Base-by-base conservation (phyloP, 2,329 filamentous ascomycete species). In the Aspergillus sergii region DNA sequence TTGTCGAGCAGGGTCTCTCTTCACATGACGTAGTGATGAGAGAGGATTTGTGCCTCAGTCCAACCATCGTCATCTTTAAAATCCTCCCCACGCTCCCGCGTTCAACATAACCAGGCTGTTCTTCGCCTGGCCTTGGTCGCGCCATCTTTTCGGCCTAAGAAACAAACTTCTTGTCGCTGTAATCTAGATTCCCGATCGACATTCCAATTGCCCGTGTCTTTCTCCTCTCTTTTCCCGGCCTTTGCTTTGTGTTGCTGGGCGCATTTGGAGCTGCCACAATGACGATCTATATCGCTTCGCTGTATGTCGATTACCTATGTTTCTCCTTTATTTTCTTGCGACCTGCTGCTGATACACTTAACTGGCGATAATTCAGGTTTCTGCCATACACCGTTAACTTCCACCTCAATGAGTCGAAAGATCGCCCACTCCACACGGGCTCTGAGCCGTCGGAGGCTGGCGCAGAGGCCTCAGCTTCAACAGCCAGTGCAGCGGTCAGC, bases 361-460 rank as follows among this genome's bases (percentile, higher is more conserved):
- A 21, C 34, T 23, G 32, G 12, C 4, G 5, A 21, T 51, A 1
- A 2, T 32, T 4, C 57, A 97, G 94, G 62, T 97, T 97, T 76
- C 86, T 97, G 41, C 94, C 94, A 39, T 94, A 96, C 77, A 98
- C 94, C 46, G 85, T 97, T 73, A 89, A 96, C 78, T 98, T 98
- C 78, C 89, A 89, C 70, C 84, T 91, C 61, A 86, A 78, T 53
- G 71, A 73, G 23, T 65, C 69, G 30, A 70, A 71, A 58, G 64
- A 72, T 65, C 62, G 84, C 83, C 36, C 81, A 82, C 58, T 79
- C 78, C 62, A 80, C 73, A 64, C 75, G 71, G 68, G 75, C 58
- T 62, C 64, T 28, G 75, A 58, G 67, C 73, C 66, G 54, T 61
- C 65, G n/a, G 69, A 68, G 57, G 54, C 68, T 59, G 60, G 54